phyloP scores from a whole-genome alignment of 1,284 basidiomycete genomes.

The Malassezia obtusa region DNA sequence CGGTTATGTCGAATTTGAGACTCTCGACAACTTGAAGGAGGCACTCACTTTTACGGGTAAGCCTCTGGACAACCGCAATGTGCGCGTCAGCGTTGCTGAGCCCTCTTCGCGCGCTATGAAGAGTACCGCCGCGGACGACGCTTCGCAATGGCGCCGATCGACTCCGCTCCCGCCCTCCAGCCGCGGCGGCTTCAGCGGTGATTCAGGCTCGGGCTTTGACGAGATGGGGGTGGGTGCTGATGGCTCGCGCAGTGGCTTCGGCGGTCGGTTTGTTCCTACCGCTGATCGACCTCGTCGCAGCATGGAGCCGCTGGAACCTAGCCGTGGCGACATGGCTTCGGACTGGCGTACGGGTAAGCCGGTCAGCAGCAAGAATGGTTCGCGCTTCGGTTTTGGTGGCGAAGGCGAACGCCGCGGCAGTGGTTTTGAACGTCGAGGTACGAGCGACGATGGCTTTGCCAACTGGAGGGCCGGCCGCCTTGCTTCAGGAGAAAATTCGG shows the following conservation, averaged over 20 bases:
- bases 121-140: constrained; percentile 50
- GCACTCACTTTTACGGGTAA: constrained; percentile 51
- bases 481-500: constrained; percentile 18
- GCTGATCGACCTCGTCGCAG: constrained; percentile 20
- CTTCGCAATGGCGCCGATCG: constrained; percentile 69
- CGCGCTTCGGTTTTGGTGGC: constrained; percentile 30
- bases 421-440: not conserved
- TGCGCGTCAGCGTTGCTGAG: constrained; percentile 89
- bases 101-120: constrained; percentile 54
- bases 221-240: constrained; percentile 35
- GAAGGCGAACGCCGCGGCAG: constrained; percentile 17
- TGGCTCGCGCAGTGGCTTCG: constrained; percentile 42
- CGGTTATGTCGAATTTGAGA: constrained; percentile 88
- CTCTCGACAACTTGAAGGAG: constrained; percentile 70
- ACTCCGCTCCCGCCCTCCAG: constrained; percentile 58
- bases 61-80: constrained; percentile 63
- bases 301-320: constrained; percentile 31
- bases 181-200: constrained; percentile 11
- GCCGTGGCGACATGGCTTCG: constrained; percentile 32
- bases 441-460: constrained; percentile 18
- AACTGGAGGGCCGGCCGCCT: constrained; percentile 29
- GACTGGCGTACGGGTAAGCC: constrained; percentile 47
- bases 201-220: constrained; percentile 34
- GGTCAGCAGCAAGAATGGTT: constrained; percentile 22
- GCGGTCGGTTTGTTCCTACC: constrained; percentile 28